Conservation (phyloP, 1,139 yeast species). For the Hansenula sp. region DNA sequence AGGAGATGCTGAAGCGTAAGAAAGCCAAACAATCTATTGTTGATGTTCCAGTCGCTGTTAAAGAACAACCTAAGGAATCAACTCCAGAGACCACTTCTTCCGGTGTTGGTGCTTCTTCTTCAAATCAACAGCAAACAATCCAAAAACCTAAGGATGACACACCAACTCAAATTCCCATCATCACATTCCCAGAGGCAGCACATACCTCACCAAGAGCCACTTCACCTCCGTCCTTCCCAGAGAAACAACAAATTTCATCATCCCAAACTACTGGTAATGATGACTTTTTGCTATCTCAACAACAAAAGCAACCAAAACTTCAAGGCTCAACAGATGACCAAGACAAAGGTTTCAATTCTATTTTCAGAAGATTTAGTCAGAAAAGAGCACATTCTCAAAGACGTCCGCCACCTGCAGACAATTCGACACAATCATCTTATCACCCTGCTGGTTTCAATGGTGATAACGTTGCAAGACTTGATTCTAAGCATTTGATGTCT, state of each 20-base stretch:
- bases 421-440: not conserved
- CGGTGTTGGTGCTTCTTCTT: not conserved
- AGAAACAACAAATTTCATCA: slow-evolving; percentile 19
- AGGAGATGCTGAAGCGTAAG: slow-evolving; percentile 75
- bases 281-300: slow-evolving; percentile 21
- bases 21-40: slow-evolving; percentile 42
- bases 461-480: not conserved
- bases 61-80: slow-evolving; percentile 20
- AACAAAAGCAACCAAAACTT: slow-evolving; percentile 12
- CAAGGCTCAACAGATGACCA: slow-evolving; percentile 8
- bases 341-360: slow-evolving; percentile 25
- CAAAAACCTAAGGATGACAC: slow-evolving; percentile 8
- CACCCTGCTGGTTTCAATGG: slow-evolving; percentile 2
- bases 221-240: slow-evolving; percentile 18
- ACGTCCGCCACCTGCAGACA: slow-evolving; percentile 12
- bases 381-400: slow-evolving; percentile 21
- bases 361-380: slow-evolving; percentile 25
- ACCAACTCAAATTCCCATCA: slow-evolving; percentile 32
- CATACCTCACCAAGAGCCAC: slow-evolving; percentile 49
- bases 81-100: slow-evolving; percentile 13
- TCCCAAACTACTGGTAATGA: slow-evolving; percentile 15
- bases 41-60: slow-evolving; percentile 17
- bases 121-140: not conserved
- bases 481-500: not conserved
- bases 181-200: slow-evolving; percentile 65